Evolutionary conservation across 306 rosid species (phyloP), one percentile per base, ranked within the genome.

Genomic region (Cercis canadensis): DNA sequence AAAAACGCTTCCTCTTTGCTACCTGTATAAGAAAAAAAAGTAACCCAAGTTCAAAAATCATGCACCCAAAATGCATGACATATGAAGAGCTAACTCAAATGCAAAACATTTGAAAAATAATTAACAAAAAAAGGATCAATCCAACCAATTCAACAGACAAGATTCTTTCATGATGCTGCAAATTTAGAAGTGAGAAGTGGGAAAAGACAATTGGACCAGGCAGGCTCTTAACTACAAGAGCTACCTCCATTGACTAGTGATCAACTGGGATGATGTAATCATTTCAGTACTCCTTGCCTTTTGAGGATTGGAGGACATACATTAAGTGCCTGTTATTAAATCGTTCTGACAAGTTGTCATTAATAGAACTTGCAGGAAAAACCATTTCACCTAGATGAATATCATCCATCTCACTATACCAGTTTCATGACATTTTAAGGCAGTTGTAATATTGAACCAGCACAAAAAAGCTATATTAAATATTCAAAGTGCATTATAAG

Each of bases 1-100:
- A 87, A 91, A 86, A 80, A 94, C 15, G 85, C 45, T 61, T 94
- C 99, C 49, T 91, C 99, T 63, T 77, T 94, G 82, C 92, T 86
- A 78, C 75, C 99, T 94, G 92, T 24, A 68, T 67, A 47, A 56
- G 68, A 70, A 47, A 32, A 11, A 62, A 37, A 32, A 4, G 11
- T 45, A 29, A 40, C 21, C 43, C 68, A 47, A 70, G 62, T 67
- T 66, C 41, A 60, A 55, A 47, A 16, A 56, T 16, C 45, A 33
- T 13, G 61, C 13, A 52, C 41, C 43, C 16, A 45, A 59, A 66
- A 49, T 39, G 43, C 15, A 57, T 32, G 6, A 50, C 46, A 14
- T 12, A 13, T 13, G 52, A n/a, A 62, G 24, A 40, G 37, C 14
- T 11, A 37, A 34, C 61, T 58, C 52, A 18, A 36, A 32, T 24